A percentile compares a stretch with the other conserved stretches of the same genome.
Conservation (phyloP, 2,329 filamentous ascomycete species). For the Penicillium sp. region DNA sequence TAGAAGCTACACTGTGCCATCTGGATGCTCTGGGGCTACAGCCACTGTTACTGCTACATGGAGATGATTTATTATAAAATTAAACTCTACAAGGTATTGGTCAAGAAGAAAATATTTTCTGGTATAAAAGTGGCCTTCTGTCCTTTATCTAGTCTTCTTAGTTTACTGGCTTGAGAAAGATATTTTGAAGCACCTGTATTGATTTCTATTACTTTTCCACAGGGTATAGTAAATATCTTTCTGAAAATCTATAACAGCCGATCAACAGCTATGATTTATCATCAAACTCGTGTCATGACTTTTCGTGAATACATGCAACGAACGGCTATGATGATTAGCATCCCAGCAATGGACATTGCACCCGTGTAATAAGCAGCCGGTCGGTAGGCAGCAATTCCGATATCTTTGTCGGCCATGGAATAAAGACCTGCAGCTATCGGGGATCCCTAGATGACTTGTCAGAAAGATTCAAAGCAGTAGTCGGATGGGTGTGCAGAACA, state of each 20-base stretch:
- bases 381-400: slow-evolving; percentile 10
- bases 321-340: slow-evolving; percentile 7
- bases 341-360: slow-evolving; percentile 10
- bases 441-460: slow-evolving; percentile 6
- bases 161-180: too few species aligned
- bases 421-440: slow-evolving; percentile 12
- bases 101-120: too few species aligned
- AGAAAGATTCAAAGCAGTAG: not conserved
- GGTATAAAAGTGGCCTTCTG: too few species aligned
- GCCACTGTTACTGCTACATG: slow-evolving; percentile 9
- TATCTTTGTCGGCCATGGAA: slow-evolving; percentile 9
- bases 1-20: slow-evolving; percentile 11
- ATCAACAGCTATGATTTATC: too few species aligned
- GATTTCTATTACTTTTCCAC: too few species aligned
- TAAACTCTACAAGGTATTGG: too few species aligned
- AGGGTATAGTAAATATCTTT: too few species aligned
- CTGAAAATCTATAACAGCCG: too few species aligned
- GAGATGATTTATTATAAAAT: too few species aligned
- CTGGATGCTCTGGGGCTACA: slow-evolving; percentile 6
- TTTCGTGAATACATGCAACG: slow-evolving; percentile 10
- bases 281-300: slow-evolving; percentile 6
- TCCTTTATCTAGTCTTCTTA: too few species aligned
- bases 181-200: too few species aligned
- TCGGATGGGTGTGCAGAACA: not conserved
- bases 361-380: slow-evolving; percentile 14